Conservation (phyloP, 768 basidiomycete genomes). For the Hygrophoropsis aurantiaca region DNA sequence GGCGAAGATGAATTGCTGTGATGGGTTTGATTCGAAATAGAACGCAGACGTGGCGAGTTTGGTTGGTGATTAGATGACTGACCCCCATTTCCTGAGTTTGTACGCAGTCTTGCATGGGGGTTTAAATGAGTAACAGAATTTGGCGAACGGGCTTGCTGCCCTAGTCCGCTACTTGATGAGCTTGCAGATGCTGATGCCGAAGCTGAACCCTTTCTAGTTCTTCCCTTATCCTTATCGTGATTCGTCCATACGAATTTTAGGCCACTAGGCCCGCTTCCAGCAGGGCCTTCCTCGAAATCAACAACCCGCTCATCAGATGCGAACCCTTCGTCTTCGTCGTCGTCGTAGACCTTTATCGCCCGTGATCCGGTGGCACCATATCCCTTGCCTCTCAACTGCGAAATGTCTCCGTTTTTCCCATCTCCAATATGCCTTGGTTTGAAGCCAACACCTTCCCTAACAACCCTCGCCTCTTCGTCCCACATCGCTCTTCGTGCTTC, state of each 20-base stretch:
- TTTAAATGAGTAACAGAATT: neutral
- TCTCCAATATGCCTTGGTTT: neutral
- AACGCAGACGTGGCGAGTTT: conserved; percentile 12
- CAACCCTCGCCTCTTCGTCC: conserved; percentile 29
- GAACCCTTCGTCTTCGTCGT: conserved; percentile 3
- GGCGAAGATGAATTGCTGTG: conserved; percentile 7
- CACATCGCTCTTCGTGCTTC: conserved; percentile 29
- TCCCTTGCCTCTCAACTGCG: conserved; percentile 1
- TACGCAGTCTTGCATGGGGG: conserved; percentile 7
- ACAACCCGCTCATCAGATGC: conserved; percentile 8
- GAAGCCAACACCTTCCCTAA: conserved; percentile 18
- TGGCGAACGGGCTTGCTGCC: neutral
- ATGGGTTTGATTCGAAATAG: conserved; percentile 11
- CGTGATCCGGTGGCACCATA: conserved; percentile 28
- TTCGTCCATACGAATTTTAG: conserved; percentile 50
- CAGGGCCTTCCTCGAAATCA: conserved; percentile 12
- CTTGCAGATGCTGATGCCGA: neutral
- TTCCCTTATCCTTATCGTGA: neutral
- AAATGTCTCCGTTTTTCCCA: neutral
- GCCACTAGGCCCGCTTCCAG: conserved; percentile 33
- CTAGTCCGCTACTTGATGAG: conserved; percentile 4
- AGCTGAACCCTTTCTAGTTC: neutral
- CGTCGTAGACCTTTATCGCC: conserved; percentile 5
- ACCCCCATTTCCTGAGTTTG: conserved; percentile 2
- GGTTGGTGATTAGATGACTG: conserved; percentile 7